Evolutionary conservation across 208 protist species (phyloP).

Genomic region (Acanthamoeba triangularis): DNA sequence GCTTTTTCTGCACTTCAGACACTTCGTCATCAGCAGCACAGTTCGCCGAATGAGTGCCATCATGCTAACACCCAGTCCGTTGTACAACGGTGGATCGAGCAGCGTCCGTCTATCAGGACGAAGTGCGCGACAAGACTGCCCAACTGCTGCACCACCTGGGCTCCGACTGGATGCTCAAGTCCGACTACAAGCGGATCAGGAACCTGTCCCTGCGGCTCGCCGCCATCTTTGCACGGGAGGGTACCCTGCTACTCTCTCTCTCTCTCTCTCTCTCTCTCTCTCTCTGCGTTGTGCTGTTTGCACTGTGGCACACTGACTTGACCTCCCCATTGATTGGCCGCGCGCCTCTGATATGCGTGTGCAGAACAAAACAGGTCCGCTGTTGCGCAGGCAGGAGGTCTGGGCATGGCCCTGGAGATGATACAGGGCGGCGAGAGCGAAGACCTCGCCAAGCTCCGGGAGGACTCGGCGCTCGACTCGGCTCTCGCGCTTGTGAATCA

Average conservation of each 20-base stretch:
- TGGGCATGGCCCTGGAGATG: not conserved
- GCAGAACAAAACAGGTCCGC: conserved; percentile 10
- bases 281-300: too few species aligned
- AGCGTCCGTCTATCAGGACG: conserved; percentile 23
- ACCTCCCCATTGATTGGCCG: not conserved
- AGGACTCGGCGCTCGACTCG: conserved; percentile 29
- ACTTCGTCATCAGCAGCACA: too few species aligned
- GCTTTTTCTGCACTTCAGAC: not conserved
- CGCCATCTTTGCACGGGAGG: not conserved
- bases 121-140: not conserved
- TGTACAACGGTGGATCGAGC: not conserved
- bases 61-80: too few species aligned
- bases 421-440: not conserved
- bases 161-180: conserved; percentile 61
- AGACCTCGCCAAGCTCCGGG: not conserved
- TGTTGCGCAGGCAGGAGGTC: not conserved
- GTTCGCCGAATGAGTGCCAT: not conserved
- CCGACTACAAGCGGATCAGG: conserved; percentile 1
- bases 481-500: not conserved
- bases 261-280: too few species aligned
- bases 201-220: conserved; percentile 12
- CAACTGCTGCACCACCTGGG: not conserved
- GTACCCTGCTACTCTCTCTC: not conserved
- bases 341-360: too few species aligned
- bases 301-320: not conserved